Evolutionary conservation across 768 basidiomycete genomes (phyloP).

Genomic region (Suillus subalutaceus): DNA sequence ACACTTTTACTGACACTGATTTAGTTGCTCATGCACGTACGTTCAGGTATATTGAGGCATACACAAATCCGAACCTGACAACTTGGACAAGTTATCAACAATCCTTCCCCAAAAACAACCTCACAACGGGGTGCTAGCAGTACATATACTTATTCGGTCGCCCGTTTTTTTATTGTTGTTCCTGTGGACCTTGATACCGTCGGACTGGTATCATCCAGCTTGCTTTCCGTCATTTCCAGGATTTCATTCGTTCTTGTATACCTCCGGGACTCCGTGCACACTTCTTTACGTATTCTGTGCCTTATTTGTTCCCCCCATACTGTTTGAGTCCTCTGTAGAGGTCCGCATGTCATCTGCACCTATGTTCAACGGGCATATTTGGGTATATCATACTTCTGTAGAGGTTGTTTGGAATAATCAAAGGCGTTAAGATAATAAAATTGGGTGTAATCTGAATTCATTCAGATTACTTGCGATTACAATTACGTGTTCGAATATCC

Average conservation of each 20-base stretch:
- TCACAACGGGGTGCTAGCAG: constrained; percentile 58
- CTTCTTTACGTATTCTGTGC: neutral
- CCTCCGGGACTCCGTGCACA: constrained; percentile 8
- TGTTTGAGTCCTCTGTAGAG: neutral
- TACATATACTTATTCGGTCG: neutral
- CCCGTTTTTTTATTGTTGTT: constrained; percentile 12
- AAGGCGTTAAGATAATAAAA: neutral
- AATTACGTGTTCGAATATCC: neutral
- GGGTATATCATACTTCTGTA: constrained; percentile 5
- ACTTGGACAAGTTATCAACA: constrained; percentile 70
- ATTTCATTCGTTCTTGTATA: constrained; percentile 26
- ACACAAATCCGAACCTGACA: constrained; percentile 79
- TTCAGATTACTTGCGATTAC: neutral
- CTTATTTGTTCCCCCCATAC: constrained; percentile 5
- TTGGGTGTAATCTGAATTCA: neutral
- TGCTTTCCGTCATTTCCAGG: constrained; percentile 20
- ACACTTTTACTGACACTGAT: neutral
- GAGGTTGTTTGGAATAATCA: constrained; percentile 6
- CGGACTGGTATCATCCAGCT: constrained; percentile 14
- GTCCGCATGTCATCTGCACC: constrained; percentile 10
- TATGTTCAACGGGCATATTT: constrained; percentile 15
- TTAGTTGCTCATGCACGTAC: constrained; percentile 12
- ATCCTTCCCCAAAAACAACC: constrained; percentile 67
- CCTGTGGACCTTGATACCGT: constrained; percentile 5
- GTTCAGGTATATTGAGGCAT: constrained; percentile 62